A percentile compares a stretch with the other conserved stretches of the same genome.
phyloP scores from a whole-genome alignment of 148 eudicot genomes.

The Nepenthes mirabilis region DNA sequence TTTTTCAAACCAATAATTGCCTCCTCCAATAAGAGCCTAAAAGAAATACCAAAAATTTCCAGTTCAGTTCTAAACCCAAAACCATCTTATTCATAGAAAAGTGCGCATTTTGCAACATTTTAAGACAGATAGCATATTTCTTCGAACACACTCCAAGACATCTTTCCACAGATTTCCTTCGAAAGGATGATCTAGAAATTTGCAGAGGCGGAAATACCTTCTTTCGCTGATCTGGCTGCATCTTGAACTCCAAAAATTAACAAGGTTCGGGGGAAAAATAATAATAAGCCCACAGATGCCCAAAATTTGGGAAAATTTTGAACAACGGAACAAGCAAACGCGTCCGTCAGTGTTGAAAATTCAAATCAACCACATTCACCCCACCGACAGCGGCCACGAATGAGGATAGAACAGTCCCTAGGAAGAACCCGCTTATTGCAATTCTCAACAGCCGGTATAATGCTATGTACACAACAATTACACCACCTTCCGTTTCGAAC shows the following conservation, averaged over 20 bases:
- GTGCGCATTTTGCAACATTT: no score
- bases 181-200: neutral
- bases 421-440: conserved; percentile 9
- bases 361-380: conserved; percentile 42
- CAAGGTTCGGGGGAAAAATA: conserved; percentile 1
- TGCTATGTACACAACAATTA: conserved; percentile 4
- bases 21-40: no score
- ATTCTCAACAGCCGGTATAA: conserved; percentile 6
- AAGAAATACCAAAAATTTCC: no score
- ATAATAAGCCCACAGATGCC: conserved; percentile 1
- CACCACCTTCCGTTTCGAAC: conserved; percentile 10
- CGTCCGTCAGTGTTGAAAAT: conserved; percentile 2
- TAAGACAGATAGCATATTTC: no score
- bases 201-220: conserved; percentile 24
- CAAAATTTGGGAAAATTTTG: neutral
- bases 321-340: neutral
- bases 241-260: conserved; percentile 5
- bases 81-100: no score
- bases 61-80: no score
- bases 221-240: conserved; percentile 65
- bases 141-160: no score
- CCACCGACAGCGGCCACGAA: conserved; percentile 28
- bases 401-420: conserved; percentile 15
- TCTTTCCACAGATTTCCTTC: no score
- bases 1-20: no score